phyloP scores from a whole-genome alignment of 1,139 yeast species.

The Candida tropicalis region DNA sequence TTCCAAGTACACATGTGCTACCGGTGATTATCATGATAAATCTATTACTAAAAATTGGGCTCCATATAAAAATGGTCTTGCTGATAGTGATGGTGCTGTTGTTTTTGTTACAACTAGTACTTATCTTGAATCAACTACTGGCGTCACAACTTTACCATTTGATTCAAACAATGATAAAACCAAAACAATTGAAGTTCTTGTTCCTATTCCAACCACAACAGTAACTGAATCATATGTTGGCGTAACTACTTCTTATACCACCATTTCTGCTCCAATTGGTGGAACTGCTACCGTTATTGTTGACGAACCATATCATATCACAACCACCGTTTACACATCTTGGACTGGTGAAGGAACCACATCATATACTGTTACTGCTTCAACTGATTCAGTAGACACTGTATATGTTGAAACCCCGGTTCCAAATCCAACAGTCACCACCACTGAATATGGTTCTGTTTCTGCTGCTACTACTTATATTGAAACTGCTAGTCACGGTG shows the following conservation, averaged over 20 bases:
- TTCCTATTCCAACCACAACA: conserved; percentile 20
- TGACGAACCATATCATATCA: conserved; percentile 18
- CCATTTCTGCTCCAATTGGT: conserved; percentile 15
- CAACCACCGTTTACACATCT: conserved; percentile 15
- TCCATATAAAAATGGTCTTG: conserved; percentile 14
- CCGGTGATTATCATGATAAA: not conserved
- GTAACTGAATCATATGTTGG: conserved; percentile 19
- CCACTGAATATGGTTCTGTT: conserved; percentile 9
- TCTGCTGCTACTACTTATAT: conserved; percentile 16
- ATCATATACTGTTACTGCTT: conserved; percentile 13
- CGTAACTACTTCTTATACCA: conserved; percentile 12
- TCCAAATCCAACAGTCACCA: conserved; percentile 14
- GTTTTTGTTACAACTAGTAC: conserved; percentile 5
- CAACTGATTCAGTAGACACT: conserved; percentile 7
- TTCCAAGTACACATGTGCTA: not conserved
- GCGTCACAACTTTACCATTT: conserved; percentile 22
- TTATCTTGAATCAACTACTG: conserved; percentile 14
- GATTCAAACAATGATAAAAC: conserved; percentile 16
- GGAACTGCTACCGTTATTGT: conserved; percentile 22
- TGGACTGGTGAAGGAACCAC: conserved; percentile 18
- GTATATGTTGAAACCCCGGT: conserved; percentile 20
- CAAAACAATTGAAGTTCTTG: conserved; percentile 22
- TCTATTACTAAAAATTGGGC: conserved; percentile 10
- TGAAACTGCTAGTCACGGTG: conserved; percentile 9
- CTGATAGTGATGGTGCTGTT: conserved; percentile 22